These are phyloP conservation scores for Naegleria lovaniensis DNA, from an alignment of 208 protist species.

Conservation along the genomic window DNA sequence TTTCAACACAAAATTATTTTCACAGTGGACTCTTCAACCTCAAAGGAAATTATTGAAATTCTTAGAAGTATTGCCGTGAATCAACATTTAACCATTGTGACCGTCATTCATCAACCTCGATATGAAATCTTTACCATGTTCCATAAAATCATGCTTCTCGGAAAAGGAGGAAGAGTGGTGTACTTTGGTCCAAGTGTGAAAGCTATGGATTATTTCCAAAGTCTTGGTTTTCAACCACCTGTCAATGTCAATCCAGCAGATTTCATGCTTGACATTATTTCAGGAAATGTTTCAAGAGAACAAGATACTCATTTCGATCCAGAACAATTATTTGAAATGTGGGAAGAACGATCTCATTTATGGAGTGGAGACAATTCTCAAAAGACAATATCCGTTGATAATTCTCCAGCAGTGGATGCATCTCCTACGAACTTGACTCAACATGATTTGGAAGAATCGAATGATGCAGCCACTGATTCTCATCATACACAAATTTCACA, in stretches of 20 bases:
- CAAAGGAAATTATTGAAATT: neutral
- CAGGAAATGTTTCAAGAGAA: neutral
- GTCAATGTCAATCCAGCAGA: constrained; percentile 31
- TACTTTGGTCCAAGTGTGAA: constrained; percentile 32
- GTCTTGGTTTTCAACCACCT: constrained; percentile 27
- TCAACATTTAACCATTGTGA: constrained; percentile 39
- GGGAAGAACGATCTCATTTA: neutral
- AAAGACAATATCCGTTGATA: neutral
- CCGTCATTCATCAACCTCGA: constrained; percentile 49
- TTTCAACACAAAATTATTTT: too few species aligned
- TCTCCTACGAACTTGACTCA: neutral
- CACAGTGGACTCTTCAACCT: neutral
- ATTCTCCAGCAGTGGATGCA: neutral
- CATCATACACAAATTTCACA: neutral
- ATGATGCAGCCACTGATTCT: neutral
- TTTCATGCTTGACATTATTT: constrained; percentile 30
- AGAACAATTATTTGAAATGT: neutral
- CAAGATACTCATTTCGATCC: neutral
- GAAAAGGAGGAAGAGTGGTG: constrained; percentile 28
- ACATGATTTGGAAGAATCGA: neutral
- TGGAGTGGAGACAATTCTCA: neutral
- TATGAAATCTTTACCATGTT: constrained; percentile 43
- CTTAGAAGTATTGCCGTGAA: neutral
- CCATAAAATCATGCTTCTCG: constrained; percentile 23
- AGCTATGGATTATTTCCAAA: constrained; percentile 30